These are phyloP conservation scores for Geotrichum bryndzae DNA, from an alignment of 1,139 yeast species.

Conservation along the genomic window DNA sequence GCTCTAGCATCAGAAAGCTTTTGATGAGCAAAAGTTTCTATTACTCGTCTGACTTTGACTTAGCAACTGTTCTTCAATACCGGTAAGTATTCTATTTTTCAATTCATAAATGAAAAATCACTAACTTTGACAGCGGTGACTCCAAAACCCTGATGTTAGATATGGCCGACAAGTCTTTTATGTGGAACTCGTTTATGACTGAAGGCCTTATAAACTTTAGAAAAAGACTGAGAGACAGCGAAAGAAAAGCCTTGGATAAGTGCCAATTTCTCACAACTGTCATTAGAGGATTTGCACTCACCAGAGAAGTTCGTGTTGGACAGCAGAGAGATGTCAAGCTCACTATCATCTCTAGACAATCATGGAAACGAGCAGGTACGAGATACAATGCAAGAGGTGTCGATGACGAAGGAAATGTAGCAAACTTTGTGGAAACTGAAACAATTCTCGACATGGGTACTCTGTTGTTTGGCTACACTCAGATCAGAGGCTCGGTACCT, in stretches of 20 bases:
- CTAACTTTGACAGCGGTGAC: conserved; percentile 41
- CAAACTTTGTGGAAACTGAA: conserved; percentile 95
- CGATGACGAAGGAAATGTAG: conserved; percentile 92
- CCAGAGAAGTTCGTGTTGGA: conserved; percentile 50
- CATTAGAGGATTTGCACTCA: conserved; percentile 90
- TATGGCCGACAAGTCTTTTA: conserved; percentile 62
- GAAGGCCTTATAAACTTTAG: conserved; percentile 72
- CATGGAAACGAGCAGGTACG: conserved; percentile 96
- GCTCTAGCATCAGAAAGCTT: conserved; percentile 69
- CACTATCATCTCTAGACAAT: conserved; percentile 83
- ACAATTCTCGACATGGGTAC: conserved; percentile 55
- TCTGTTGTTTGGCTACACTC: conserved; percentile 68
- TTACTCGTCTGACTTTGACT: conserved; percentile 85
- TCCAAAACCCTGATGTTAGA: conserved; percentile 39
- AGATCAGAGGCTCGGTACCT: conserved; percentile 92
- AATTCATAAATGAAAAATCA: conserved; percentile 30
- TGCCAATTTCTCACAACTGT: conserved; percentile 84
- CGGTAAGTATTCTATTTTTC: conserved; percentile 21
- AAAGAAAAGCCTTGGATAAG: conserved; percentile 56
- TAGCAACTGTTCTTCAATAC: conserved; percentile 74
- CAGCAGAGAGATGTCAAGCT: conserved; percentile 39
- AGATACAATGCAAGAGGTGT: conserved; percentile 90
- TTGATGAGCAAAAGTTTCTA: conserved; percentile 77
- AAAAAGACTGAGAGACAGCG: conserved; percentile 56
- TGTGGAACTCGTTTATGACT: conserved; percentile 96